Conservation (phyloP, 345 rosid species). For the Xanthoceras sorbifolium region DNA sequence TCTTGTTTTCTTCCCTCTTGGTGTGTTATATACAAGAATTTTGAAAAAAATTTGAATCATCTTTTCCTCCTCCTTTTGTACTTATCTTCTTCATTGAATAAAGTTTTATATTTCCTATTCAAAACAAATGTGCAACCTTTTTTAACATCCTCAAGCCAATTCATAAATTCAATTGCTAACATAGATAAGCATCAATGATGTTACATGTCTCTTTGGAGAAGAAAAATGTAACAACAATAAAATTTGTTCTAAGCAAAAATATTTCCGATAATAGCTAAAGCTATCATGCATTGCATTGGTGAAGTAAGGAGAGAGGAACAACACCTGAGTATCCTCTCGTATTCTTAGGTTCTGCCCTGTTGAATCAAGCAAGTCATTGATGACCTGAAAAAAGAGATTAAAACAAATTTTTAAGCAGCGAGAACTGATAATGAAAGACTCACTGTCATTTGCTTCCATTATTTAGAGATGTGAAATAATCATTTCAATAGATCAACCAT, state of each 20-base stretch:
- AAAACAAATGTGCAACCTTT: neutral
- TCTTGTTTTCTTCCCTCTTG: too few relatives aligned
- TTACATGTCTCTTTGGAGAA: neutral
- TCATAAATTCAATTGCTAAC: neutral
- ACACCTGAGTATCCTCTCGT: constrained; percentile 94
- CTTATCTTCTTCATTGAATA: too few relatives aligned
- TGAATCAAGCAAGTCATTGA: constrained; percentile 91
- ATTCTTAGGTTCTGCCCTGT: constrained; percentile 86
- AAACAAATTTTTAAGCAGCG: neutral
- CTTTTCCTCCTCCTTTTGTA: too few relatives aligned
- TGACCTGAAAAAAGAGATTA: constrained; percentile 51
- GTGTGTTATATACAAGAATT: too few relatives aligned
- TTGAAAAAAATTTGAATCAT: too few relatives aligned
- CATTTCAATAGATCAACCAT: neutral
- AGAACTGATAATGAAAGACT: neutral
- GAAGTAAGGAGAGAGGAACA: constrained; percentile 4
- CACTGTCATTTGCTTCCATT: neutral
- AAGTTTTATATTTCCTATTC: too few relatives aligned
- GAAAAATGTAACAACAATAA: neutral
- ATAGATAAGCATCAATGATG: too few relatives aligned
- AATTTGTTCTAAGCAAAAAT: neutral
- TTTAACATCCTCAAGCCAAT: neutral
- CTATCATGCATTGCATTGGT: neutral
- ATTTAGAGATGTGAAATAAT: neutral
- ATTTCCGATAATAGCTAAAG: neutral